A percentile compares a stretch with the other conserved stretches of the same genome.
phyloP scores from a whole-genome alignment of 768 basidiomycete genomes.

The Boletus sp. region DNA sequence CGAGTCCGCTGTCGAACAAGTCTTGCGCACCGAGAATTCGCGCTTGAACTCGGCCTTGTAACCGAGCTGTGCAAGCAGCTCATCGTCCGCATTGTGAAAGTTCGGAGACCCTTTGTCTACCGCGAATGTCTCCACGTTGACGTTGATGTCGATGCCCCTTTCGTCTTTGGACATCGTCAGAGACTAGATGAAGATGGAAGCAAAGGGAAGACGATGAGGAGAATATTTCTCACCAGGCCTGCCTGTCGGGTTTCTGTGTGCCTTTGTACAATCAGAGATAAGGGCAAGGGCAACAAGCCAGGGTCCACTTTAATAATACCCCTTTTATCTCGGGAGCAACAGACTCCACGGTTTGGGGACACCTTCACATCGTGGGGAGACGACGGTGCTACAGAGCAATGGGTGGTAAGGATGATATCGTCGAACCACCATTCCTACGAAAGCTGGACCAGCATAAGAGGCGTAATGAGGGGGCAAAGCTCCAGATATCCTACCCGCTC shows the following conservation, averaged over 20 bases:
- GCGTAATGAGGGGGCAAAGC: too few relatives aligned
- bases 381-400: background rate
- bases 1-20: background rate
- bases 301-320: constrained; percentile 1
- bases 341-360: background rate
- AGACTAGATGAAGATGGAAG: background rate
- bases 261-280: constrained; percentile 14
- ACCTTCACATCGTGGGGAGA: background rate
- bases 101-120: constrained; percentile 14
- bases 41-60: constrained; percentile 74
- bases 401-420: too few relatives aligned
- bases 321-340: constrained; percentile 14
- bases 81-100: constrained; percentile 51
- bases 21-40: constrained; percentile 59
- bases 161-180: constrained; percentile 22
- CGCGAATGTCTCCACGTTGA: constrained; percentile 10
- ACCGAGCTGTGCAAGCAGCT: constrained; percentile 60
- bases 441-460: too few relatives aligned
- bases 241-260: background rate
- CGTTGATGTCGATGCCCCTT: constrained; percentile 9
- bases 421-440: too few relatives aligned
- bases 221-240: background rate
- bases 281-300: constrained; percentile 1
- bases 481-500: too few relatives aligned
- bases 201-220: background rate